Evolutionary conservation across 352 stramenopile genomes (phyloP).

Genomic region (Pseudoperonospora humuli): DNA sequence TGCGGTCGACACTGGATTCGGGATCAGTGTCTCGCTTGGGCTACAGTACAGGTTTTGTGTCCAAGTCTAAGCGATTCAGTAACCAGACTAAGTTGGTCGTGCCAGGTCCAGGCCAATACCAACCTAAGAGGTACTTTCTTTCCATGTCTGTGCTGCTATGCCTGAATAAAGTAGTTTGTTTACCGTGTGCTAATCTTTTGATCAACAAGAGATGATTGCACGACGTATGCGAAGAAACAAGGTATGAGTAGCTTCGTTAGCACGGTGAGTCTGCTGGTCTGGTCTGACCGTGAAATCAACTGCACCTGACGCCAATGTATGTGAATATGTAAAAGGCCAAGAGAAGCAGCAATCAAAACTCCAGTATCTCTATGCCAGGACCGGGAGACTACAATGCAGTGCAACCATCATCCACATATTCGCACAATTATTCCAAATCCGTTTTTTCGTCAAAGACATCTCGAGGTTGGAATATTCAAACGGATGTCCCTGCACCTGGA

Average conservation of each 20-base stretch:
- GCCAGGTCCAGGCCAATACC: constrained; percentile 60
- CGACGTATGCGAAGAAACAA: constrained; percentile 54
- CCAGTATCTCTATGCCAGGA: constrained; percentile 22
- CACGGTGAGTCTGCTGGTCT: constrained; percentile 26
- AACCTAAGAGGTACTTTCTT: constrained; percentile 32
- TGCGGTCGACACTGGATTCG: constrained; percentile 53
- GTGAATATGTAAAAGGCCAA: constrained; percentile 15
- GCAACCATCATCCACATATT: constrained; percentile 29
- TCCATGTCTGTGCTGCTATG: not conserved
- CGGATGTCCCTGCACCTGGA: constrained; percentile 46
- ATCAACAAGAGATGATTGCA: no score
- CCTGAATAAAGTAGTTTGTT: no score
- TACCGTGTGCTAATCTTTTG: no score
- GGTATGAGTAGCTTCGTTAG: constrained; percentile 61
- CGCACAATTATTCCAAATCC: constrained; percentile 47
- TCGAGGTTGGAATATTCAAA: constrained; percentile 38
- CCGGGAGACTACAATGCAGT: constrained; percentile 48
- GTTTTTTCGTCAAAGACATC: constrained; percentile 59
- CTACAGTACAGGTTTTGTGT: constrained; percentile 73
- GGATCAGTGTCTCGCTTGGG: constrained; percentile 66
- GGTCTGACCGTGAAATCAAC: not conserved
- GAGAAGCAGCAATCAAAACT: constrained; percentile 25
- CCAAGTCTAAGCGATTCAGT: constrained; percentile 65
- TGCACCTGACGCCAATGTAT: not conserved
- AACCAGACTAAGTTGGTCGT: constrained; percentile 38